Percentiles rank a stretch among this genome's conserved stretches.
phyloP scores from a whole-genome alignment of 1,284 basidiomycete genomes.

The Mycena citricolor region DNA sequence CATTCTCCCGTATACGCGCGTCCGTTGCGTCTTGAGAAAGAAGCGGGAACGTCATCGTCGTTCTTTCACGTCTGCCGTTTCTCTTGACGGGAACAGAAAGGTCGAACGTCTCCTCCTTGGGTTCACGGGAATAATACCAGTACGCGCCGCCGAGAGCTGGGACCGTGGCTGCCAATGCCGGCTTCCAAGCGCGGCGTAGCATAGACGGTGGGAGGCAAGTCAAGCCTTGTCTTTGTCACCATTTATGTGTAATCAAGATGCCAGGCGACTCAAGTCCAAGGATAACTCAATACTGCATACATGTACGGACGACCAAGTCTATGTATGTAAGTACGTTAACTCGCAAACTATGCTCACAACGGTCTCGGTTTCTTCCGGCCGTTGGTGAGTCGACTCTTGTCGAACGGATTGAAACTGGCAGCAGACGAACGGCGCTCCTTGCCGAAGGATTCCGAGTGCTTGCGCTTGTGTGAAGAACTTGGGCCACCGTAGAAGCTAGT shows the following conservation, averaged over 20 bases:
- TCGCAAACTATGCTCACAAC: too few relatives aligned
- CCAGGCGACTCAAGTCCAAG: too few relatives aligned
- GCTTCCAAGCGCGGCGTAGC: constrained; percentile 69
- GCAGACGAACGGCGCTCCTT: constrained; percentile 28
- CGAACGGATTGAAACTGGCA: constrained; percentile 13
- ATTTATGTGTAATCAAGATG: too few relatives aligned
- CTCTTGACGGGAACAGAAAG: constrained; percentile 53
- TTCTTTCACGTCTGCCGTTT: constrained; percentile 60
- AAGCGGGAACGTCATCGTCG: constrained; percentile 53
- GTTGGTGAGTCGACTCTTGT: constrained; percentile 12
- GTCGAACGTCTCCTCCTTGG: constrained; percentile 49
- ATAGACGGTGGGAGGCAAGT: constrained; percentile 33
- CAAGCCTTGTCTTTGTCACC: too few relatives aligned
- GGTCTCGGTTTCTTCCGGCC: too few relatives aligned
- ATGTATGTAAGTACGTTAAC: too few relatives aligned
- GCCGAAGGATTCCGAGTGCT: constrained; percentile 18
- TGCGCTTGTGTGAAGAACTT: constrained; percentile 27
- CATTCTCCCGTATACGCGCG: constrained; percentile 57
- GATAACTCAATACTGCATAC: too few relatives aligned
- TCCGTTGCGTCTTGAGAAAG: constrained; percentile 59
- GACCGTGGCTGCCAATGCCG: constrained; percentile 47
- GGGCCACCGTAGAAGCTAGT: constrained; percentile 45
- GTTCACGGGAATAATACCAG: constrained; percentile 38
- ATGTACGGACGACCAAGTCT: too few relatives aligned
- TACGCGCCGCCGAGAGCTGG: constrained; percentile 52